Percentiles rank a stretch among this genome's conserved stretches.
Evolutionary conservation across 768 basidiomycete genomes (phyloP).

Genomic region (Phallus indusiatus): DNA sequence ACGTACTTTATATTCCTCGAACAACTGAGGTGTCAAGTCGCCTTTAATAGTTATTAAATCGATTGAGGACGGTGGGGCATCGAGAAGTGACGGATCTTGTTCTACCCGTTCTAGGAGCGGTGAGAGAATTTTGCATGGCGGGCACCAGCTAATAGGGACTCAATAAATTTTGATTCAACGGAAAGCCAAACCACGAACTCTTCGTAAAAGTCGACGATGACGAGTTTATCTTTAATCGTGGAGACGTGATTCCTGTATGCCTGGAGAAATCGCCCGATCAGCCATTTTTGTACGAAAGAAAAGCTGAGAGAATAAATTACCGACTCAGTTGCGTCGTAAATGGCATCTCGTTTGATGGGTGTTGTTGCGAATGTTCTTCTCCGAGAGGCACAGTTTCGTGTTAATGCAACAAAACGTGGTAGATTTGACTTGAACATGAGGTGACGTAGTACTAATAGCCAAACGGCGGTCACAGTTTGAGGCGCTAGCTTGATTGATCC

Average conservation of each 20-base stretch:
- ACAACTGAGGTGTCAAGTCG: constrained; percentile 34
- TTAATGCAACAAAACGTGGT: not conserved
- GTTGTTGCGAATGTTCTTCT: not conserved
- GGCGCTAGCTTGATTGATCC: too few relatives aligned
- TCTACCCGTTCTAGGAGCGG: constrained; percentile 60
- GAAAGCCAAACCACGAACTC: constrained; percentile 38
- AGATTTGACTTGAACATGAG: too few relatives aligned
- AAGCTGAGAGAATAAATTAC: not conserved
- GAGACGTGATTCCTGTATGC: constrained; percentile 1
- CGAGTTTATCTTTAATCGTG: constrained; percentile 28
- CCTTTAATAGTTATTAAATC: constrained; percentile 67
- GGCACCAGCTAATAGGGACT: constrained; percentile 53
- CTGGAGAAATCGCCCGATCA: not conserved
- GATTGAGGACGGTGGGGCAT: constrained; percentile 24
- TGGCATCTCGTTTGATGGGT: not conserved
- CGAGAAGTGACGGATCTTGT: constrained; percentile 26
- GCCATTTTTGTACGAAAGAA: not conserved
- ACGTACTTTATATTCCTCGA: constrained; percentile 39
- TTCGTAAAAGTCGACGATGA: constrained; percentile 75
- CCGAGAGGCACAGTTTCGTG: not conserved
- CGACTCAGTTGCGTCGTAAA: not conserved
- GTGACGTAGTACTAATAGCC: too few relatives aligned
- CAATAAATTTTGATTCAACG: not conserved
- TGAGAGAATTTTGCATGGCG: constrained; percentile 63
- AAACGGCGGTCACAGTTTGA: too few relatives aligned